phyloP scores from a whole-genome alignment of 441 rosid species.

The Mallotus japonicus region DNA sequence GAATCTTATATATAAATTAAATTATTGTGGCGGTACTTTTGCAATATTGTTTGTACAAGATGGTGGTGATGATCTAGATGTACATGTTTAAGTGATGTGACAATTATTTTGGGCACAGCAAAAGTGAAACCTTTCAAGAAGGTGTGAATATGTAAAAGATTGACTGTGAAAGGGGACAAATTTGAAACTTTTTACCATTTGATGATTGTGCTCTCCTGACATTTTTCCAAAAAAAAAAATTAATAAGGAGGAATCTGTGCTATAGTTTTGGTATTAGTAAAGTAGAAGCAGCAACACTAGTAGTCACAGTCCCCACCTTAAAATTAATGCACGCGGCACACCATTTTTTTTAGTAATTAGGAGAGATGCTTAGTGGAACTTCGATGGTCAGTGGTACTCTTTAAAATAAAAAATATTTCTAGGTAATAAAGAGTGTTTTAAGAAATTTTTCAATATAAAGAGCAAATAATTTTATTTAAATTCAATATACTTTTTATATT shows the following conservation, averaged over 20 bases:
- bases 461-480: too few relatives aligned
- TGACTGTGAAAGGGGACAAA: neutral
- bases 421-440: too few relatives aligned
- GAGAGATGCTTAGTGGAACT: too few relatives aligned
- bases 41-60: too few relatives aligned
- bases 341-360: neutral
- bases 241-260: neutral
- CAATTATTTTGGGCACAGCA: neutral
- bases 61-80: too few relatives aligned
- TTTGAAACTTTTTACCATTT: neutral
- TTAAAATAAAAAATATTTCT: too few relatives aligned
- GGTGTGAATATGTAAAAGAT: neutral
- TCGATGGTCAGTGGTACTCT: too few relatives aligned
- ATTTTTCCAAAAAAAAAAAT: neutral
- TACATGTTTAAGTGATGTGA: too few relatives aligned
- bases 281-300: neutral
- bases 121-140: neutral
- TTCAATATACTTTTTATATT: too few relatives aligned
- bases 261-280: neutral
- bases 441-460: too few relatives aligned
- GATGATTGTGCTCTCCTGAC: conserved; percentile 7
- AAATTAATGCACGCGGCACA: neutral
- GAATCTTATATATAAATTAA: too few relatives aligned
- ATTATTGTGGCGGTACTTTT: too few relatives aligned
- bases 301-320: neutral